Percentiles rank a stretch among this genome's conserved stretches.
Conservation (phyloP, 208 protist genomes). For the Leptomonas pyrrhocoris region DNA sequence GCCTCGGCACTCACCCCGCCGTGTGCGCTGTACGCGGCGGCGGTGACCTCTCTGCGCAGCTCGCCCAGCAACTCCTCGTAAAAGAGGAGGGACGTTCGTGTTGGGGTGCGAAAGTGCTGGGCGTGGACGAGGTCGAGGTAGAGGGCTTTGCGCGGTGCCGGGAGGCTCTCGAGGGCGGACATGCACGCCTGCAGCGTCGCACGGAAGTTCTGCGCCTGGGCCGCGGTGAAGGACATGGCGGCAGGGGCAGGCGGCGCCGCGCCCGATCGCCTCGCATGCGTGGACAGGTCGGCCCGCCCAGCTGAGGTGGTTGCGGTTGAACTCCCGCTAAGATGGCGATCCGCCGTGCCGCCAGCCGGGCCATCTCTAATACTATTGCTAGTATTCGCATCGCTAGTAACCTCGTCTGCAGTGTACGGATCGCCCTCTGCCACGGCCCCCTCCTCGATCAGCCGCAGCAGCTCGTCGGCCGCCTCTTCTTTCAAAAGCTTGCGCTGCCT, state of each 20-base stretch:
- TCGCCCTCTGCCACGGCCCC: not conserved
- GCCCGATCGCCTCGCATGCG: not conserved
- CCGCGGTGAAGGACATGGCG: conserved; percentile 21
- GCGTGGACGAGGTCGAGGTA: conserved; percentile 61
- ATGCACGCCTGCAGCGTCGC: conserved; percentile 57
- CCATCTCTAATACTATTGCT: not conserved
- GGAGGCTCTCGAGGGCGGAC: conserved; percentile 67
- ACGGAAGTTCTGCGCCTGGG: conserved; percentile 51
- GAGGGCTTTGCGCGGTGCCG: conserved; percentile 36
- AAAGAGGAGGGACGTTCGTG: conserved; percentile 43
- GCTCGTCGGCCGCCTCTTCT: conserved; percentile 20
- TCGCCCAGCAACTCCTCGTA: conserved; percentile 54
- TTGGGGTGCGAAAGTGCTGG: conserved; percentile 44
- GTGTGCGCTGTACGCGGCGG: not conserved
- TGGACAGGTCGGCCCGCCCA: not conserved
- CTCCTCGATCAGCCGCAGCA: conserved; percentile 40
- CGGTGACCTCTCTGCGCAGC: conserved; percentile 36
- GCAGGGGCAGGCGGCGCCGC: not conserved
- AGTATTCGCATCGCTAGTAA: not conserved
- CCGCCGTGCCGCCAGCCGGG: not conserved
- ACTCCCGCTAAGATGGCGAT: too few relatives aligned
- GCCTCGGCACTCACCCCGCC: not conserved
- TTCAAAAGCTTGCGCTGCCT: conserved; percentile 40
- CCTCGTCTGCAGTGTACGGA: not conserved
- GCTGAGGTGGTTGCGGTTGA: not conserved